Conservation (phyloP, 352 stramenopile species). For the Phytophthora citrophthora region DNA sequence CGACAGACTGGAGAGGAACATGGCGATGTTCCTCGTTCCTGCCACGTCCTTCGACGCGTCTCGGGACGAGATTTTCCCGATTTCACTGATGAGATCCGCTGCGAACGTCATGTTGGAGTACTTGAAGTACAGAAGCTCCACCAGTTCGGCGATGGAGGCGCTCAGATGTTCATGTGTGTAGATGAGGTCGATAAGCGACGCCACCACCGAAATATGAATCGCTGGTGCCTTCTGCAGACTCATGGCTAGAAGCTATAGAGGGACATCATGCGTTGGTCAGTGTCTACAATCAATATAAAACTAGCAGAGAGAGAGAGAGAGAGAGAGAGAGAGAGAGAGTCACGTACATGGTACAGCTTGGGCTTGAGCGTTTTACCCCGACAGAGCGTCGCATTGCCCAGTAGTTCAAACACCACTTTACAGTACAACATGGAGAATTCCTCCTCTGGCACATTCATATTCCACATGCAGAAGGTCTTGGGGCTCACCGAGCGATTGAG, state of each 20-base stretch:
- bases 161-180: conserved; percentile 78
- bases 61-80: conserved; percentile 74
- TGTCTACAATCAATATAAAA: background rate
- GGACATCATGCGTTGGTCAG: too few relatives aligned
- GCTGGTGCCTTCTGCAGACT: conserved; percentile 64
- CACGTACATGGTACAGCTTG: conserved; percentile 72
- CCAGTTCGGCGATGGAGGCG: conserved; percentile 61
- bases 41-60: conserved; percentile 74
- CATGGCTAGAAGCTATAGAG: conserved; percentile 59
- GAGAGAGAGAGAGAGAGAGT: background rate
- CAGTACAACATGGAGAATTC: conserved; percentile 83
- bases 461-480: conserved; percentile 74
- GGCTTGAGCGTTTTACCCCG: conserved; percentile 66
- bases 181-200: conserved; percentile 76
- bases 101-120: conserved; percentile 72
- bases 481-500: conserved; percentile 70
- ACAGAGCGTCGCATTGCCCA: conserved; percentile 70
- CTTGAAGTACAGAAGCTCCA: conserved; percentile 63
- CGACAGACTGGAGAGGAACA: conserved; percentile 71
- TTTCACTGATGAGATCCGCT: conserved; percentile 76
- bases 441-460: conserved; percentile 83
- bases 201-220: conserved; percentile 74
- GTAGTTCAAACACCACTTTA: conserved; percentile 67
- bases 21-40: conserved; percentile 79
- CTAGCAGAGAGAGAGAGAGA: background rate